Percentiles rank a stretch among this genome's conserved stretches.
phyloP scores from a whole-genome alignment of 106 monocot genomes.

The Dendrobium nobile region DNA sequence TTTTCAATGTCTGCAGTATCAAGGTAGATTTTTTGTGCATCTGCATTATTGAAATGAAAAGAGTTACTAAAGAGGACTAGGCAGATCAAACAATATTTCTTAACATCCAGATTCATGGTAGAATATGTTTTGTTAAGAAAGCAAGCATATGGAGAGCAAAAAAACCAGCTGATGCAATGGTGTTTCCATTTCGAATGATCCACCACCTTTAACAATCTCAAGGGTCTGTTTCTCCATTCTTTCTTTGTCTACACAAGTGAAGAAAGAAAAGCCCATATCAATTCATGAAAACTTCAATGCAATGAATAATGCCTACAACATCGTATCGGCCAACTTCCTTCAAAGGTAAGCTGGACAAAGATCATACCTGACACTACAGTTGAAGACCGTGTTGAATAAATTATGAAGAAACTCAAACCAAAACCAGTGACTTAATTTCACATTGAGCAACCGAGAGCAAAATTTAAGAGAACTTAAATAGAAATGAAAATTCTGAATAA shows the following conservation, averaged over 20 bases:
- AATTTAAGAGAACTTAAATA: too few relatives aligned
- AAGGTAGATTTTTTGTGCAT: neutral
- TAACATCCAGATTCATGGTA: neutral
- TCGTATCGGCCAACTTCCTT: neutral
- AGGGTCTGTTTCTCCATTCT: neutral
- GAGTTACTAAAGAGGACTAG: neutral
- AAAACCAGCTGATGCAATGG: neutral
- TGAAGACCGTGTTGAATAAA: too few relatives aligned
- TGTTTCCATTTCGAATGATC: neutral
- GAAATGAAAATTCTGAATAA: too few relatives aligned
- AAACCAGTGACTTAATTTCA: too few relatives aligned
- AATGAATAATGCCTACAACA: neutral
- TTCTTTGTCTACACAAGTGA: too few relatives aligned
- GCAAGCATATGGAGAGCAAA: neutral
- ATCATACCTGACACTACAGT: too few relatives aligned
- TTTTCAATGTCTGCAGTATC: neutral
- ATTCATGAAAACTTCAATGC: conserved; percentile 1
- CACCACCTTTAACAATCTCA: neutral
- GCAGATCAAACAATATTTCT: neutral
- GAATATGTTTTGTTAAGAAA: neutral
- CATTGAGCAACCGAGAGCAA: too few relatives aligned
- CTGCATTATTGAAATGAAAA: neutral
- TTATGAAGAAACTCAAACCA: too few relatives aligned
- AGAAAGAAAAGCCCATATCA: neutral
- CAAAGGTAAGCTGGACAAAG: neutral